A percentile compares a stretch with the other conserved stretches of the same genome.
Conservation (phyloP, 352 stramenopile genomes). For the Pythium graminicola region DNA sequence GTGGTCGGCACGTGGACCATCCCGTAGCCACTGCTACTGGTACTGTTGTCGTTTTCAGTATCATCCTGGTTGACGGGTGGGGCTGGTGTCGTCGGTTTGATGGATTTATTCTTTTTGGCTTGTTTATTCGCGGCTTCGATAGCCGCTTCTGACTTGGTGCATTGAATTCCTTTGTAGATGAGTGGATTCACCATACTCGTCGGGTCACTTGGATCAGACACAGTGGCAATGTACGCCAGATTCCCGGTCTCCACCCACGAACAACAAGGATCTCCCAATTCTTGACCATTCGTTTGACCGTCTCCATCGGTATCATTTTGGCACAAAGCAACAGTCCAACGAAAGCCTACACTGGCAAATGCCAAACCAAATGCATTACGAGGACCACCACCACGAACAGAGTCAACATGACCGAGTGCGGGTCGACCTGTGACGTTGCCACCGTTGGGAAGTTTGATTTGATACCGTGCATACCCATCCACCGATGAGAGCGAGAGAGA, state of each 20-base stretch:
- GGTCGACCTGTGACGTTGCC: conserved; percentile 18
- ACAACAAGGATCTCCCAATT: conserved; percentile 62
- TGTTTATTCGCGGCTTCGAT: conserved; percentile 3
- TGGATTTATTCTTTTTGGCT: conserved; percentile 12
- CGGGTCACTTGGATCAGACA: conserved; percentile 21
- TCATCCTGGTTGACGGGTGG: background rate
- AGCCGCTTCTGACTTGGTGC: conserved; percentile 23
- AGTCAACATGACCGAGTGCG: conserved; percentile 25
- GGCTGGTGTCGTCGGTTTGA: background rate
- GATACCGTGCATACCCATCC: background rate
- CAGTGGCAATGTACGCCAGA: conserved; percentile 12
- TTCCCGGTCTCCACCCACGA: conserved; percentile 26
- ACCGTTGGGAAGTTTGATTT: conserved; percentile 27
- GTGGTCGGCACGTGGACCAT: background rate
- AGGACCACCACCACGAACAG: background rate
- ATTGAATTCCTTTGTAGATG: conserved; percentile 20
- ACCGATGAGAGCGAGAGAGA: background rate
- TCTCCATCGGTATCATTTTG: conserved; percentile 38
- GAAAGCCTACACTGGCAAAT: conserved; percentile 18
- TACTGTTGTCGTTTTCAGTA: background rate
- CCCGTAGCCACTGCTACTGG: background rate
- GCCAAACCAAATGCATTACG: conserved; percentile 37
- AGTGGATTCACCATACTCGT: conserved; percentile 11
- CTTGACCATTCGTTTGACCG: conserved; percentile 55
- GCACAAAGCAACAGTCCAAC: conserved; percentile 33